phyloP scores from a whole-genome alignment of 2,329 filamentous ascomycete species.

The Beauveria sp. region DNA sequence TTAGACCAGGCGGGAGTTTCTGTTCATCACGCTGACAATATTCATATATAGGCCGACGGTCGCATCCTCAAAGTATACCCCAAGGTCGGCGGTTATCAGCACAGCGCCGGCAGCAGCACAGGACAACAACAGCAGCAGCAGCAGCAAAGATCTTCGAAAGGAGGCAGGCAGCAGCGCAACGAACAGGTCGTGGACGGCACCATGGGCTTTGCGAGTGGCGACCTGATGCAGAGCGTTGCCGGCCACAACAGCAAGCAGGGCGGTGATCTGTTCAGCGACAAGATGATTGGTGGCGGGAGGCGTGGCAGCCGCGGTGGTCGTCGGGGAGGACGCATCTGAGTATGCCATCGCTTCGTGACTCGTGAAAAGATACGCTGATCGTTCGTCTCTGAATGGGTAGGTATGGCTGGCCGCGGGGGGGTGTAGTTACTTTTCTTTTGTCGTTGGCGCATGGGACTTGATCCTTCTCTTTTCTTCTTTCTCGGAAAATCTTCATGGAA shows the following conservation, averaged over 20 bases:
- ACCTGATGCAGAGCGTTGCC: constrained; percentile 35
- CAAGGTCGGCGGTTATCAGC: constrained; percentile 44
- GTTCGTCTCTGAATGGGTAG: background rate
- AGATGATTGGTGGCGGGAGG: constrained; percentile 23
- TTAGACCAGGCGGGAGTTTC: background rate
- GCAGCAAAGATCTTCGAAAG: constrained; percentile 16
- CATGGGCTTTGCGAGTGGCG: constrained; percentile 40
- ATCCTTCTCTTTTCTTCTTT: background rate
- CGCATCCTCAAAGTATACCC: constrained; percentile 65
- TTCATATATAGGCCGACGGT: constrained; percentile 56
- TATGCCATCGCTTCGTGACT: background rate
- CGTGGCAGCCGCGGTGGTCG: constrained; percentile 17
- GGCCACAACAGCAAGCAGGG: background rate
- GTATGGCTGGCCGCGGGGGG: background rate
- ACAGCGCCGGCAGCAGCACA: constrained; percentile 11
- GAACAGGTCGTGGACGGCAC: constrained; percentile 44
- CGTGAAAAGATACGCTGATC: too few species aligned
- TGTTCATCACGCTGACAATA: background rate
- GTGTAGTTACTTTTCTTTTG: background rate
- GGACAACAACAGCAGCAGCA: constrained; percentile 9
- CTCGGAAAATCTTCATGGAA: background rate
- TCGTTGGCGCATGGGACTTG: background rate
- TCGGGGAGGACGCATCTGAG: constrained; percentile 8
- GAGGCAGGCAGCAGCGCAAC: constrained; percentile 22
- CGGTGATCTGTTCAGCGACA: constrained; percentile 44